phyloP scores from a whole-genome alignment of 352 stramenopile genomes.

The Globisporangium takayamanum region DNA sequence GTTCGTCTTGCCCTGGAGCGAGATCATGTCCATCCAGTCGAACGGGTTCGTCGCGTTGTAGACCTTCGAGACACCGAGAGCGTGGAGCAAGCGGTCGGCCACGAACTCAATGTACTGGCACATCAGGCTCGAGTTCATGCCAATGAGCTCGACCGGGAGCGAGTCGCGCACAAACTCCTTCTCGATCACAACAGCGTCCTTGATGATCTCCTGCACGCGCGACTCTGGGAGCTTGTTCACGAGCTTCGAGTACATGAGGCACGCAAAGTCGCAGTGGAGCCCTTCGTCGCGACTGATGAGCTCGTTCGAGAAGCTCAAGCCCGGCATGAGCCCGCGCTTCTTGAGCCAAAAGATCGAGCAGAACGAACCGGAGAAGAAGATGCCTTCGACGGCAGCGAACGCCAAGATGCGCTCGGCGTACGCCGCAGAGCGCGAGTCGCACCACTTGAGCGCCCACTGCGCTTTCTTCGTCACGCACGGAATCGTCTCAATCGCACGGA shows the following conservation, averaged over 20 bases:
- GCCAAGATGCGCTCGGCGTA: conserved; percentile 97
- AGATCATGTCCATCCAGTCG: conserved; percentile 99
- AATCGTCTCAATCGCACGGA: conserved; percentile 97
- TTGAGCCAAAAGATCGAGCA: conserved; percentile 99
- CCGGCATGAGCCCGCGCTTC: conserved; percentile 98
- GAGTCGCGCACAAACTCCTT: conserved; percentile 97
- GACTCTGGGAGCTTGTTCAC: conserved; percentile 93
- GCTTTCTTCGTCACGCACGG: conserved; percentile 97
- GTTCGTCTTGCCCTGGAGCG: conserved; percentile 97
- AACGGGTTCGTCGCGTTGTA: conserved; percentile 96
- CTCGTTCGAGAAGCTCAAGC: conserved; percentile 99
- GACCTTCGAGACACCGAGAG: conserved; percentile 90
- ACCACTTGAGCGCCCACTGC: conserved; percentile 96
- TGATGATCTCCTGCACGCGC: conserved; percentile 94
- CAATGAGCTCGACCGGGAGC: conserved; percentile 98
- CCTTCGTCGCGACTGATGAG: conserved; percentile 98
- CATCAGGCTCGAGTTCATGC: conserved; percentile 98
- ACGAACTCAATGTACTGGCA: conserved; percentile 99
- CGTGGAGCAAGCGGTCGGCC: conserved; percentile 93
- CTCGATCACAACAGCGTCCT: conserved; percentile 95
- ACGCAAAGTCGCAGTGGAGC: conserved; percentile 98
- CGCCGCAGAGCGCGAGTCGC: conserved; percentile 85
- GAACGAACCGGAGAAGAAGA: conserved; percentile 99
- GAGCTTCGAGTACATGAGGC: conserved; percentile 97
- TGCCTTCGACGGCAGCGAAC: conserved; percentile 97